Conservation (phyloP, 305 asterid genomes). For the Withania somnifera region DNA sequence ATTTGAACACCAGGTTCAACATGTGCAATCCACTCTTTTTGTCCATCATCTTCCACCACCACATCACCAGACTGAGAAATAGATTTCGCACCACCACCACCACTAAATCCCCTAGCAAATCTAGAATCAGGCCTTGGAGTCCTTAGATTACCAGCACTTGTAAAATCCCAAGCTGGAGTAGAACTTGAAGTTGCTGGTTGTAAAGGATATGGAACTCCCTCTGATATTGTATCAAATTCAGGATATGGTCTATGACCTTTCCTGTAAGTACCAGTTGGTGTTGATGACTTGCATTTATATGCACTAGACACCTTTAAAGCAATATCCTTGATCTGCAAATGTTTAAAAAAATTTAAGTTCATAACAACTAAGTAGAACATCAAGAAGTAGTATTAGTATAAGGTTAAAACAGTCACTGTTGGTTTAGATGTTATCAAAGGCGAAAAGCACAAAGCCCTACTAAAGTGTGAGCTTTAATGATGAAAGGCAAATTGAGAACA, state of each 20-base stretch:
- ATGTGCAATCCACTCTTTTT: constrained; percentile 89
- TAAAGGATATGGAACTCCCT: constrained; percentile 50
- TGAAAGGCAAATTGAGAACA: not conserved
- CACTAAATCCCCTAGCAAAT: constrained; percentile 32
- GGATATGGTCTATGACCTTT: constrained; percentile 57
- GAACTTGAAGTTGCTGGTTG: constrained; percentile 73
- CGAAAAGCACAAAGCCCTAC: not conserved
- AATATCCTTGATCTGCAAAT: constrained; percentile 73
- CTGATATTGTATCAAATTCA: constrained; percentile 57
- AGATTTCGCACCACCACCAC: constrained; percentile 29
- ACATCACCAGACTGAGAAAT: constrained; percentile 41
- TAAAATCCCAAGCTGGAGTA: constrained; percentile 87
- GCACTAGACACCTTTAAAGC: constrained; percentile 79
- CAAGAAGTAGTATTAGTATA: not conserved
- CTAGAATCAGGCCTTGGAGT: constrained; percentile 31
- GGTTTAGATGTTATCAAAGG: not conserved
- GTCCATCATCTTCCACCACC: constrained; percentile 54
- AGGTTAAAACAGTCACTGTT: not conserved
- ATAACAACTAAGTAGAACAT: not conserved
- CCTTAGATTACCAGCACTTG: constrained; percentile 28
- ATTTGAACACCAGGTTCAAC: constrained; percentile 98
- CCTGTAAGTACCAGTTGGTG: constrained; percentile 37
- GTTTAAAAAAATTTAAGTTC: not conserved
- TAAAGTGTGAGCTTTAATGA: not conserved
- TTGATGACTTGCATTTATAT: constrained; percentile 48